phyloP scores from a whole-genome alignment of 2,329 filamentous ascomycete species.

The Metarhizium robertsii region DNA sequence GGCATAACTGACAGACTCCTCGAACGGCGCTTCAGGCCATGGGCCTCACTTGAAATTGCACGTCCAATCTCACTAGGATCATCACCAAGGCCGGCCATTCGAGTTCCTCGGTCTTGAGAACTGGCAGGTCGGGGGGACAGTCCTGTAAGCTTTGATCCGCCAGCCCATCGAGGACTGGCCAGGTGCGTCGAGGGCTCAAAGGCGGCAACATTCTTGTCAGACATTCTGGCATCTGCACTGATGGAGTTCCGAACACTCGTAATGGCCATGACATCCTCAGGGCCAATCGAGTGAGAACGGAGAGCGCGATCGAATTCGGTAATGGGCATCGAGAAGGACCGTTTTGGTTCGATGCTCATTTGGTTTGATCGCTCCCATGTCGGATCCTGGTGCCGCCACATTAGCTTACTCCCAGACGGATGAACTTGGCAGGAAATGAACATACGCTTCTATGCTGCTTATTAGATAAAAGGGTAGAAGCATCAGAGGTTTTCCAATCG shows the following conservation, averaged over 20 bases:
- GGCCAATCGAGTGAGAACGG: slow-evolving; percentile 51
- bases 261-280: slow-evolving; percentile 43
- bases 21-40: slow-evolving; percentile 43
- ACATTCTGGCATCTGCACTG: slow-evolving; percentile 32
- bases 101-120: slow-evolving; percentile 41
- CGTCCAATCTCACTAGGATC: slow-evolving; percentile 50
- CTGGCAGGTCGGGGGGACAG: slow-evolving; percentile 55
- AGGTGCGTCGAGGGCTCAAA: slow-evolving; percentile 3
- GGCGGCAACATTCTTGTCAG: slow-evolving; percentile 11
- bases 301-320: slow-evolving; percentile 52
- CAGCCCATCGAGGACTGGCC: slow-evolving; percentile 18
- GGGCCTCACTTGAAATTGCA: slow-evolving; percentile 48
- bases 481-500: background rate
- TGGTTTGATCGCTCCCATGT: slow-evolving; percentile 31
- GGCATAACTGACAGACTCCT: slow-evolving; percentile 49
- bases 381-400: slow-evolving; percentile 10
- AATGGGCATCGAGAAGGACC: slow-evolving; percentile 49
- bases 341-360: slow-evolving; percentile 33
- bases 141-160: slow-evolving; percentile 38
- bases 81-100: slow-evolving; percentile 25
- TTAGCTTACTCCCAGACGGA: background rate
- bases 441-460: slow-evolving; percentile 41
- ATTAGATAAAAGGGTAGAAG: background rate
- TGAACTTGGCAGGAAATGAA: slow-evolving; percentile 5
- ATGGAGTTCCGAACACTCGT: slow-evolving; percentile 45